phyloP scores from a whole-genome alignment of 495 filamentous ascomycete species.

The Cairneyella variabilis region DNA sequence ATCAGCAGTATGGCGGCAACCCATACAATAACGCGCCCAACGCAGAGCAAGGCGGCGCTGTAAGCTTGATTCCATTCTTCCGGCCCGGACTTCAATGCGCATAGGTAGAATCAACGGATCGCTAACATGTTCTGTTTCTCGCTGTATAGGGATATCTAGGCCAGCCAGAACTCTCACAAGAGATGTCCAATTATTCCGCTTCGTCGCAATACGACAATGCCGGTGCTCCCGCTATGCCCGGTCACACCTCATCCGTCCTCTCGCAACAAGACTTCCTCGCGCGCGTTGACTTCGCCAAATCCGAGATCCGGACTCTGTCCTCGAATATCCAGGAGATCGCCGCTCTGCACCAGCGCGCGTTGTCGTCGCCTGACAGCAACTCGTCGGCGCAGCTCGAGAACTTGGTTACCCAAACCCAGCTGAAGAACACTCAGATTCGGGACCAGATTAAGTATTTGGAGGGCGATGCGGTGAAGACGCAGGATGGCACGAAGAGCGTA shows the following conservation, averaged over 20 bases:
- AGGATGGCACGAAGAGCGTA: conserved; percentile 44
- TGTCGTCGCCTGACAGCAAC: conserved; percentile 47
- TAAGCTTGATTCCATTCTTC: no score
- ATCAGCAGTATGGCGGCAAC: conserved; percentile 37
- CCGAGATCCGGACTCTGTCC: conserved; percentile 52
- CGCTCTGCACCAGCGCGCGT: conserved; percentile 55
- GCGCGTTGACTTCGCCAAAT: conserved; percentile 53
- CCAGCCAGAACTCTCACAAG: conserved; percentile 16
- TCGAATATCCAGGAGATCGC: conserved; percentile 53
- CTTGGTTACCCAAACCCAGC: conserved; percentile 59
- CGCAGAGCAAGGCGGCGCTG: conserved; percentile 13
- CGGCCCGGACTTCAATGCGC: no score
- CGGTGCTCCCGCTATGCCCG: conserved; percentile 16
- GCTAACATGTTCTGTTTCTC: background rate
- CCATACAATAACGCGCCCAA: conserved; percentile 31
- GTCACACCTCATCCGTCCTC: conserved; percentile 30
- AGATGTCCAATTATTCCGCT: conserved; percentile 24
- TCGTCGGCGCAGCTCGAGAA: conserved; percentile 40
- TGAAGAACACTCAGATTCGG: conserved; percentile 60
- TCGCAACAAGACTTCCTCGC: conserved; percentile 55
- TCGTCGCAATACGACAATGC: conserved; percentile 22
- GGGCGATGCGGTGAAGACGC: conserved; percentile 53
- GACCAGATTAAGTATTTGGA: conserved; percentile 67
- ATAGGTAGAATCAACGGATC: no score
- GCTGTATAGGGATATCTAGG: conserved; percentile 1